phyloP scores from a whole-genome alignment of 257 asterid genomes.

The Solanum bukasovii region DNA sequence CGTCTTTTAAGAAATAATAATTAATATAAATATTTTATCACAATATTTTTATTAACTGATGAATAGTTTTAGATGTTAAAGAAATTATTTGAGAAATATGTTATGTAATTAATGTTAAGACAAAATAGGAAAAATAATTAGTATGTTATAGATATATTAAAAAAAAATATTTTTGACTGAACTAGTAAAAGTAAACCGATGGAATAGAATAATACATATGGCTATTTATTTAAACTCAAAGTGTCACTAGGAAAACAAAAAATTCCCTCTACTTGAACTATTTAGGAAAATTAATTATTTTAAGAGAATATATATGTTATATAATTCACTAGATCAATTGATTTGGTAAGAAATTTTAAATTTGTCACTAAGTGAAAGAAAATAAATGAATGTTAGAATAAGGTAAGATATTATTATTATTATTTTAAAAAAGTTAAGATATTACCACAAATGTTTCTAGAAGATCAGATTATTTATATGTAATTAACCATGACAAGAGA shows the following conservation, averaged over 20 bases:
- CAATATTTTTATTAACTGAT: neutral
- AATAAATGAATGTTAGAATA: neutral
- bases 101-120: neutral
- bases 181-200: no score
- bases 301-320: neutral
- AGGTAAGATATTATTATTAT: neutral
- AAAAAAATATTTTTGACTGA: no score
- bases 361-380: neutral
- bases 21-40: neutral
- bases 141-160: neutral
- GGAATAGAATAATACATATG: neutral
- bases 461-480: neutral
- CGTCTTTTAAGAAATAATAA: neutral
- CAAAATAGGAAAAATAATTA: neutral
- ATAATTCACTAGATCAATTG: neutral
- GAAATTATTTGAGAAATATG: neutral
- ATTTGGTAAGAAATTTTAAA: neutral
- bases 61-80: neutral
- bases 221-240: neutral
- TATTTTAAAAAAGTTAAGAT: neutral
- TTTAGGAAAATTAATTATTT: neutral
- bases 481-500: neutral
- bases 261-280: neutral
- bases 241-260: neutral
- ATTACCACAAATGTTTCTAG: neutral